Evolutionary conservation across 352 stramenopile species (phyloP), one percentile per base, ranked within the genome.

Genomic region (Phytophthora quininea): DNA sequence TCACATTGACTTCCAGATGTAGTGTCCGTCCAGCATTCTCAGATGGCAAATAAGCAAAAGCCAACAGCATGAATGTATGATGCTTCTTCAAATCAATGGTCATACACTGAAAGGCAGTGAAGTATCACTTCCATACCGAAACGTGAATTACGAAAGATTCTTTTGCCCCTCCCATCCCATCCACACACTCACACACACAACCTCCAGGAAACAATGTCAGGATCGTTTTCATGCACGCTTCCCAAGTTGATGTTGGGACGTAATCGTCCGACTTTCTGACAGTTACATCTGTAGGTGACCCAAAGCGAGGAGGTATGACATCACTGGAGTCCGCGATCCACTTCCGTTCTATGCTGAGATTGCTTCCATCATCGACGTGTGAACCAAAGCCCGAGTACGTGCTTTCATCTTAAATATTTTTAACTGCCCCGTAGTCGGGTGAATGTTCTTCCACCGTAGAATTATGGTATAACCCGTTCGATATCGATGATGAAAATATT

Each of bases 61-160:
- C 61, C 2, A 80, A n/a, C 0, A 77, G 12, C 1, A 75, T 24
- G n/a, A 80, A 77, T 1, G 54, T 64, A 5, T 73, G 65, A 10
- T 80, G 68, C 0, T 10, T 24, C 27, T 48, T 77, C 53, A 27
- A 80, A 77, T 2, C 47, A 38, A 49, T 65, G 58, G 0, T 55
- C 62, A 40, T 77, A 31, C 0, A 77, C 1, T 12, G 33, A 49
- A 2, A 80, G 49, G 37, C 54, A 64, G 0, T 64, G 54, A 38
- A 55, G 45, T 29, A 66, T 67, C 73, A 80, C 6, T 48, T 35
- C 5, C 40, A 2, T 4, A 75, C 32, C 1, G 68, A 77, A 0
- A 24, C 19, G 19, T 24, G 19, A 24, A 24, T 24, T 24, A 24
- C 19, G 19, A 24, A 24, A 24, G 19, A 24, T 24, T 24, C 19